Evolutionary conservation across 495 filamentous ascomycete species (phyloP).

Genomic region (Chaetomium tenue): DNA sequence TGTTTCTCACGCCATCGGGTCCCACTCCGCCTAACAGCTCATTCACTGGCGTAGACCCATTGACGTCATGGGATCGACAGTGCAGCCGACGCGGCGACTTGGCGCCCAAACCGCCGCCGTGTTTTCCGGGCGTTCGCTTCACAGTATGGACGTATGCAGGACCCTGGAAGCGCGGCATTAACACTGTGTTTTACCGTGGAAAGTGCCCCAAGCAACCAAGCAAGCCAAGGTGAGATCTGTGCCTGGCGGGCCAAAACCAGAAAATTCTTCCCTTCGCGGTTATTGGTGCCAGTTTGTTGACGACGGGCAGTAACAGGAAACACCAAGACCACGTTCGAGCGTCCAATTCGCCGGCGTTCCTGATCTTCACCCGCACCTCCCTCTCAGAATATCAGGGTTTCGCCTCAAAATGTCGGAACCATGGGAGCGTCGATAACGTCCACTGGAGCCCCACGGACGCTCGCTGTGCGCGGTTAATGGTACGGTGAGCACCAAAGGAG

Average conservation of each 20-base stretch:
- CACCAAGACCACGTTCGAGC: slow-evolving; percentile 5
- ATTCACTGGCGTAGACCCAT: slow-evolving; percentile 11
- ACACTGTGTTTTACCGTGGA: slow-evolving; percentile 8
- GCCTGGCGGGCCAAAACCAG: neutral
- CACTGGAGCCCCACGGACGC: neutral
- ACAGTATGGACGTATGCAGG: neutral
- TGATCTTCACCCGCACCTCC: slow-evolving; percentile 9
- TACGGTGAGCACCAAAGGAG: neutral
- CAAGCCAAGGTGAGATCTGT: slow-evolving; percentile 11
- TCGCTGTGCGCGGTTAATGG: neutral
- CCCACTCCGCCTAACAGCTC: slow-evolving; percentile 17
- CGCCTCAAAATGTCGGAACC: neutral
- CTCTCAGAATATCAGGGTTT: neutral
- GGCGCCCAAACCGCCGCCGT: slow-evolving; percentile 20
- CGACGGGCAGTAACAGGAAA: neutral
- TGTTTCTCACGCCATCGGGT: neutral
- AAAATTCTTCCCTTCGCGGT: neutral
- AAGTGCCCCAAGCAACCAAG: no score
- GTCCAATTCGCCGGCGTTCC: slow-evolving; percentile 5
- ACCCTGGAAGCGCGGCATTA: neutral
- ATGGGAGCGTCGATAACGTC: no score
- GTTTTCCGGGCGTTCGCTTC: slow-evolving; percentile 10
- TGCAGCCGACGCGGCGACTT: slow-evolving; percentile 22
- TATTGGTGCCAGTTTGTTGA: slow-evolving; percentile 7
- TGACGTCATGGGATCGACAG: slow-evolving; percentile 32